Base-by-base conservation (phyloP, 176 grass and related monocot genomes). In the Saccharum officinarum region DNA sequence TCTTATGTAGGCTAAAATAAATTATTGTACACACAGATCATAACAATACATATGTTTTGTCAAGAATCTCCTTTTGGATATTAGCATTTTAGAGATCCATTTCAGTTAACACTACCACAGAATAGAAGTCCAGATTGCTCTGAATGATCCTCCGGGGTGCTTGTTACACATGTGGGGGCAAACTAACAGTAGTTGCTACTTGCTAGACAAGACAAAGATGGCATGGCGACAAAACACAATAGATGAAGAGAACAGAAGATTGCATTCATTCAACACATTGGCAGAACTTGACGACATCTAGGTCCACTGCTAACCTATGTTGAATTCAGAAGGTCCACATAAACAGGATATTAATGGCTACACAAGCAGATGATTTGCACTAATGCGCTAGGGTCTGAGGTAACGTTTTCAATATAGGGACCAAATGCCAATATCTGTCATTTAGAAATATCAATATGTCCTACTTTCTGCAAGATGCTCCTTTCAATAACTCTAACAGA, bases 301-400 rank as follows among this genome's bases (percentile, higher is more conserved):
- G 39, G 33, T 80, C 46, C 26, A 10, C 40, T 66, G 31, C 8
- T 69, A 84, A 67, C 6, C 31, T 67, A 84, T 68, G 28, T 38
- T 18, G 22, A 26, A 49, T 46, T 23, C 47, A 37, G 57, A 16
- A 61, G 44, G 87, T 28, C 34, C 57, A 73, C 45, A 38, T 26
- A 34, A 64, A 73, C 22, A 79, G 5, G 30, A 47, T 61, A 60
- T 78, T 23, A 72, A 79, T 57, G 7, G 52, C 22, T 64, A 50
- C 55, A 40, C 4, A 84, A 41, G 73, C 12, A 41, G 8, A 38
- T 84, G 59, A 80, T 39, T 59, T 80, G 36, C 69, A 75, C 67
- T 47, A 75, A 17, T 38, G 72, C 9, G 16, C 25, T 1, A 59
- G 47, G 17, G 4, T 22, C 17, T 63, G 10, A 49, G 25, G n/a